Percentiles rank a stretch among this genome's conserved stretches.
phyloP scores from a whole-genome alignment of 2,329 filamentous ascomycete genomes.

The Botrytis fabae region DNA sequence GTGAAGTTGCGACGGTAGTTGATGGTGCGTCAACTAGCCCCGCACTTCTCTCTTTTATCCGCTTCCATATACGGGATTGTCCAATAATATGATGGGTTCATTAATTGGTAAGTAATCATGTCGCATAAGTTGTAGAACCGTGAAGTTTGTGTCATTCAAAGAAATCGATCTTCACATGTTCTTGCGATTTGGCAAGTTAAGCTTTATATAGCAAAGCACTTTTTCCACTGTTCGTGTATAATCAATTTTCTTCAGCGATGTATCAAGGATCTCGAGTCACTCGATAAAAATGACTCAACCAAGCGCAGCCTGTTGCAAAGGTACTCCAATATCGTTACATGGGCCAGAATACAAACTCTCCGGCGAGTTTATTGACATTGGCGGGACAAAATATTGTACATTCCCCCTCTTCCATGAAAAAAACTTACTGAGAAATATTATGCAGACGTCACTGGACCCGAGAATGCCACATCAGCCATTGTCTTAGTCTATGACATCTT shows the following conservation, averaged over 20 bases:
- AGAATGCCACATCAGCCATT: constrained; percentile 55
- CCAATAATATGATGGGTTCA: neutral
- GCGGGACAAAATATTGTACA: neutral
- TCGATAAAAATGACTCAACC: constrained; percentile 19
- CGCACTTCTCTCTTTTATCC: neutral
- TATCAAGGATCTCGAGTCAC: neutral
- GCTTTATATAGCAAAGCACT: neutral
- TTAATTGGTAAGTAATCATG: constrained; percentile 8
- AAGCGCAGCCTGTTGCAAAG: constrained; percentile 20
- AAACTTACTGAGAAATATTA: neutral
- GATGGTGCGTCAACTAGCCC: neutral
- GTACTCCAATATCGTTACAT: neutral
- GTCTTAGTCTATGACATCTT: constrained; percentile 66
- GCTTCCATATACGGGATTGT: neutral
- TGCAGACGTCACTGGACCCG: constrained; percentile 49
- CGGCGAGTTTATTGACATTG: constrained; percentile 7
- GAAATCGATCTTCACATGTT: neutral
- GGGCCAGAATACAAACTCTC: constrained; percentile 1
- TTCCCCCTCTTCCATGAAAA: neutral
- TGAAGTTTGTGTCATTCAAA: neutral
- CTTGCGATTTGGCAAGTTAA: neutral
- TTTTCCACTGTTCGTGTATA: too few relatives aligned
- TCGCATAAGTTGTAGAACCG: neutral
- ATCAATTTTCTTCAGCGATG: neutral
- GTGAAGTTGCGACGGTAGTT: neutral